Evolutionary conservation across 2,329 filamentous ascomycete species (phyloP), one percentile per base, ranked within the genome.

Genomic region (Mariannaea sp.): DNA sequence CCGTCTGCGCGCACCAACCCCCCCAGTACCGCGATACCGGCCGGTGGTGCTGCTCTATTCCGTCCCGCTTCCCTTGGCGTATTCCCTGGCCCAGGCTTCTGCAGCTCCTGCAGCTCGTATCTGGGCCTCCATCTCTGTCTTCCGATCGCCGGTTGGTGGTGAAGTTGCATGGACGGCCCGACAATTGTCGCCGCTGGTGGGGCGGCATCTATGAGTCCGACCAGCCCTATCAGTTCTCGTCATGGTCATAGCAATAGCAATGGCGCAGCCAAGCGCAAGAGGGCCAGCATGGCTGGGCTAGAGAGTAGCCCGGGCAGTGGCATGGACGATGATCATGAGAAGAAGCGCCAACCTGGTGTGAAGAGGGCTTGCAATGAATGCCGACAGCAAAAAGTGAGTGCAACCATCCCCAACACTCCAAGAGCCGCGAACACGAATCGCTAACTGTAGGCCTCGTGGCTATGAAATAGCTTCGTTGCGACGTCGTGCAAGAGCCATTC

Each of bases 301-400:
- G 84, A 86, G 53, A 86, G 83, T 68, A 86, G 83, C 59, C 83
- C 84, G 3, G 82, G 79, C 20, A 86, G 82, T 65, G 61, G 55
- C 38, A 55, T 70, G 33, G 75, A 78, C 43, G 79, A 78, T 52
- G 80, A 80, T 51, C 77, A 84, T 40, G 82, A 85, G 64, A 83
- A 82, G 72, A 84, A 84, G 71, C 79, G 84, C 56, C 83, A 86
- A 61, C 85, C 85, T 20, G 85, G 85, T 49, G 85, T 88, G 42
- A 91, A 93, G 76, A 81, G 90, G 65, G 89, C 89, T 5, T 93
- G 89, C 73, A 92, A 92, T 68, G 89, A 93, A 72, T 93, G 89
- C 69, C 82, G 89, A 57, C 89, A 93, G 74, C 89, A 93, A 73
- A 93, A 93, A 79, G 89, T 90, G 75, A 80, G 77, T 79, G 69